Evolutionary conservation across 768 basidiomycete genomes (phyloP), one percentile per base, ranked within the genome.

Genomic region (Trametes villosa): DNA sequence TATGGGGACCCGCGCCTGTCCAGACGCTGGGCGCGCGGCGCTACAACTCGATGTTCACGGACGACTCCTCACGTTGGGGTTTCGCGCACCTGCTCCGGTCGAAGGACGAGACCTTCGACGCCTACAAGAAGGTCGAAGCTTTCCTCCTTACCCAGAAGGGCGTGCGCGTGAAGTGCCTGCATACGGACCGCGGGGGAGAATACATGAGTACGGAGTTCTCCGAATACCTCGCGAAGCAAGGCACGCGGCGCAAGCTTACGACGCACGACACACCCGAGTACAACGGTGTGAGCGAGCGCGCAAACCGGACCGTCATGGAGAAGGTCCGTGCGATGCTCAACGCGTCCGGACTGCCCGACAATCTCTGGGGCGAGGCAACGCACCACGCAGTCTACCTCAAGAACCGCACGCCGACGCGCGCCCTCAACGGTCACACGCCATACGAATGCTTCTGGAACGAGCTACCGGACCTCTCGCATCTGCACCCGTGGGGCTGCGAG

Each of bases 1-100:
- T 83, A 0, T 83, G 81, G 80, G 82, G 80, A 15, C 81, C 80
- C 7, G 70, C 78, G 0, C 72, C 72, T 0, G 65, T 77, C 0
- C 46, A 59, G 9, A 76, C 67, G 1, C 50, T 67, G 3, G 67
- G 69, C 1, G 59, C 66, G 3, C 34, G 60, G 0, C 33, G 36
- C 1, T 75, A 75, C 60, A 71, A 65, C 31, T 40, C 62, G 27
- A 60, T 64, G 2, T 75, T 75, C 60, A 74, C 69, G 0, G 74
- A 77, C 56, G 70, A 76, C 53, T 34, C 61, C 29, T 65, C 67
- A 0, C 57, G 66, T 15, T 68, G 46, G 3, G 65, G 61, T 48
- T 0, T 65, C 15, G 49, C 77, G 0, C 64, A 75, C 57, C 68
- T 79, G 33, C 68, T 80, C 34, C 61, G 60, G 0, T 53, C 55